These are phyloP conservation scores for Botrytis tulipae DNA, from an alignment of 2,329 filamentous ascomycete genomes.

Conservation along the genomic window DNA sequence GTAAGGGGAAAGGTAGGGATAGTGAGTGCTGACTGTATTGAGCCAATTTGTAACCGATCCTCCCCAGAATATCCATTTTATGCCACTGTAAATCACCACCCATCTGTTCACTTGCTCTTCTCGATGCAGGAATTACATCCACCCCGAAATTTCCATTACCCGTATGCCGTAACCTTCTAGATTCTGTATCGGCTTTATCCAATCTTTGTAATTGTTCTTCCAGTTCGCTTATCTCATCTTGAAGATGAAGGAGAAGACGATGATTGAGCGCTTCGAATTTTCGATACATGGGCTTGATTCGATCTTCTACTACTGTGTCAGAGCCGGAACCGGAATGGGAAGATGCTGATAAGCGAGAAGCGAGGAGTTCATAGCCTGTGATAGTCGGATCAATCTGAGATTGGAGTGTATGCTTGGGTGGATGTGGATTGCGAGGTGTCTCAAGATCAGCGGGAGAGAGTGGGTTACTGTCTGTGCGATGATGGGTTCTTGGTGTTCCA, in stretches of 20 bases:
- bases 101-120: conserved; percentile 51
- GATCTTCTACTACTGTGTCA: conserved; percentile 27
- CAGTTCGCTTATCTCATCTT: conserved; percentile 79
- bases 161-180: conserved; percentile 26
- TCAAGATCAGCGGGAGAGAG: conserved; percentile 34
- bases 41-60: conserved; percentile 63
- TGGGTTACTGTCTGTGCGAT: conserved; percentile 37
- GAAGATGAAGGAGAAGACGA: conserved; percentile 75
- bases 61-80: conserved; percentile 58
- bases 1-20: not conserved
- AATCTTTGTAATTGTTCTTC: conserved; percentile 73
- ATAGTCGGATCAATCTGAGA: conserved; percentile 46
- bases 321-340: conserved; percentile 22
- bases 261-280: conserved; percentile 82
- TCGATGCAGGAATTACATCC: conserved; percentile 55
- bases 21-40: conserved; percentile 59
- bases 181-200: conserved; percentile 58
- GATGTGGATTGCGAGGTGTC: conserved; percentile 31
- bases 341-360: conserved; percentile 49
- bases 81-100: conserved; percentile 58
- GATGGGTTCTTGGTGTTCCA: conserved; percentile 43
- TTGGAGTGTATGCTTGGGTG: conserved; percentile 37
- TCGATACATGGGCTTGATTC: conserved; percentile 66
- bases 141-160: conserved; percentile 12
- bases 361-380: conserved; percentile 63